Evolutionary conservation across 768 basidiomycete genomes (phyloP), one percentile per base, ranked within the genome.

Genomic region (Lactarius tabidus): DNA sequence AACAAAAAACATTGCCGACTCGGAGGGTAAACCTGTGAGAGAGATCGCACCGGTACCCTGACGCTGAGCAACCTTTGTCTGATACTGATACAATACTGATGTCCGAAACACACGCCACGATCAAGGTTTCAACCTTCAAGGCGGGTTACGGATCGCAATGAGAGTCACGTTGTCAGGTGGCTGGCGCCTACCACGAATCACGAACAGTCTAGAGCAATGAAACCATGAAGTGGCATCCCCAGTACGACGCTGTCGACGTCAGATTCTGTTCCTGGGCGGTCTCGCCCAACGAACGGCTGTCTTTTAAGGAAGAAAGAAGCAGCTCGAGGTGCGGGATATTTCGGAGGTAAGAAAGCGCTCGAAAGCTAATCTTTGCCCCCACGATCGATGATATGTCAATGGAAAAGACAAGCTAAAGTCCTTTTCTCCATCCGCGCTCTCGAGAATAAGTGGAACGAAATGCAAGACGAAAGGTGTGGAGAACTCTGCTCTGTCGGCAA

Each of bases 1-100:
- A 59, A 29, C 7, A 57, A 36, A 29, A 33, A n/a, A n/a, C 29
- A n/a, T 29, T 33, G 18, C 59, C 41, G 59, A 59, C 59, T 57
- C 56, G 56, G 56, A 57, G n/a, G 56, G n/a, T 28, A 36, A 26
- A 35, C 31, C 33, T 38, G 56, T 35, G 36, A 38, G 56, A 36
- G 56, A 57, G 26, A n/a, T 23, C 56, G n/a, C 14, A 17, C 35
- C 56, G 56, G 33, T 12, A 53, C 26, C 31, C 6, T 26, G 20
- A 10, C 17, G 23, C 31, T 29, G 29, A 36, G 36, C n/a, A 38
- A 17, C 36, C n/a, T 57, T 28, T 57, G 33, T 33, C 28, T 7
- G 39, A 39, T 39, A 39, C 28, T 26, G 36, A 15, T 14, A 57
- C n/a, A 15, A 57, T 39, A 17, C 9, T 20, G 28, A n/a, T 33